Base-by-base conservation (phyloP, 768 basidiomycete species). In the Macrolepiota dolichaula region DNA sequence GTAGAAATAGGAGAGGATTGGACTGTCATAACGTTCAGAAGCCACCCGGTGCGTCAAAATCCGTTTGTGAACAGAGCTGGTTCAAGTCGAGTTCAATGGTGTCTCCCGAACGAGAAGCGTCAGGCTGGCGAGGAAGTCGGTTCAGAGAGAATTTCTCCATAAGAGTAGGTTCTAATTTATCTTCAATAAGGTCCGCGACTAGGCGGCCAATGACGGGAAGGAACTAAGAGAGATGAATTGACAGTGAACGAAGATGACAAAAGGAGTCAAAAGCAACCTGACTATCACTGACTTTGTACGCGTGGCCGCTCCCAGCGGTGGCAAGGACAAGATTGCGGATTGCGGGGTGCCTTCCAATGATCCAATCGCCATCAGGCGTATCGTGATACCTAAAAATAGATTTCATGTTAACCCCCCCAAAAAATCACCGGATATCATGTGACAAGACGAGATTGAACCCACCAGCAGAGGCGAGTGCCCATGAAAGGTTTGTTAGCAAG, bases 381-480 rank as follows among this genome's bases (percentile, higher is more conserved):
- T 97, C 96, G 24, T 88, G 88, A 71, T 98, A 98, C 93, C 93
- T 95, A 54, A 36, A 42, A 37, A 19, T 19, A 57, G 55, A 54
- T 5, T 17, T 15, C 0, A n/a, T 29, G 47, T 47, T 56, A 42
- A 46, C 24, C 38, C 25, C 22, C 24, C 38, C 25, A 7, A 55
- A 19, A 15, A 15, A 22, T 40, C 25, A 12, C 15, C 7, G 24
- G 25, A 27, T n/a, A 25, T 38, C 35, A 6, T 50, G 32, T 49
- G 56, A 46, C 2, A 5, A 22, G 38, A 59, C 66, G 54, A 37
- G 7, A 62, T 12, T 56, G 17, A 35, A 71, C 84, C 70, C 69
- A 92, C 96, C 96, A 98, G 75, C 96, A 98, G 64, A 98, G 72
- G 62, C 96, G 76, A 11, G 94, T 96, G 6, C 77, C 77, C 32